Conservation (phyloP, 148 eudicot genomes). For the Rhododendron williamsianum region DNA sequence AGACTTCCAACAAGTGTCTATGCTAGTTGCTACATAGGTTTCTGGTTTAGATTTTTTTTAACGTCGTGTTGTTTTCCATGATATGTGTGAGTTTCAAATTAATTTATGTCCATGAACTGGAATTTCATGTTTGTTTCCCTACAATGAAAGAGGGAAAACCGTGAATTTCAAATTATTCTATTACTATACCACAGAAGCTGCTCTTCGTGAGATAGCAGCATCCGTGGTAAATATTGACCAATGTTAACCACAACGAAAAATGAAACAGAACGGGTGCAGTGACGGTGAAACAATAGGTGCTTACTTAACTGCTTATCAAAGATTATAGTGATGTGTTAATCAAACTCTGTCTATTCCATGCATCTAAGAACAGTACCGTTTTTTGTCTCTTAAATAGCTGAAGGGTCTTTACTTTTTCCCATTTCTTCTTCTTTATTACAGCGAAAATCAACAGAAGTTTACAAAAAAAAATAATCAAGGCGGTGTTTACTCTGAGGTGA, state of each 20-base stretch:
- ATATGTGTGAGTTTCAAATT: background rate
- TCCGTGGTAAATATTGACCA: background rate
- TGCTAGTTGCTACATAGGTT: too few relatives aligned
- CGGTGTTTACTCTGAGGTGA: constrained; percentile 15
- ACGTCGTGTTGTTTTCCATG: background rate
- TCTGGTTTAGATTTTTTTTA: background rate
- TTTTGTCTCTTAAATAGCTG: background rate
- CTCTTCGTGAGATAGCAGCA: background rate
- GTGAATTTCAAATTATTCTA: background rate
- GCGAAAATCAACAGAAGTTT: constrained; percentile 5
- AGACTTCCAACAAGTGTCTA: too few relatives aligned
- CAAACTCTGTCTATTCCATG: background rate
- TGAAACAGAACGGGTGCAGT: background rate
- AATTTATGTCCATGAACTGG: background rate
- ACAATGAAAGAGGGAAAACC: background rate
- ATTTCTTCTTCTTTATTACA: constrained; percentile 3
- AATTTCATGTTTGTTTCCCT: background rate
- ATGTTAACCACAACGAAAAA: background rate
- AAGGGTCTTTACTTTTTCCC: background rate
- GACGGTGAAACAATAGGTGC: background rate
- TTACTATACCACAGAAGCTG: background rate
- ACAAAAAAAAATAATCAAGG: constrained; percentile 8
- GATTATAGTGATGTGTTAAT: background rate
- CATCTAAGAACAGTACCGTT: background rate
- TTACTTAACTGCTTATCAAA: background rate